phyloP scores from a whole-genome alignment of 805 yeast genomes.

The Pichia phayaonensis region DNA sequence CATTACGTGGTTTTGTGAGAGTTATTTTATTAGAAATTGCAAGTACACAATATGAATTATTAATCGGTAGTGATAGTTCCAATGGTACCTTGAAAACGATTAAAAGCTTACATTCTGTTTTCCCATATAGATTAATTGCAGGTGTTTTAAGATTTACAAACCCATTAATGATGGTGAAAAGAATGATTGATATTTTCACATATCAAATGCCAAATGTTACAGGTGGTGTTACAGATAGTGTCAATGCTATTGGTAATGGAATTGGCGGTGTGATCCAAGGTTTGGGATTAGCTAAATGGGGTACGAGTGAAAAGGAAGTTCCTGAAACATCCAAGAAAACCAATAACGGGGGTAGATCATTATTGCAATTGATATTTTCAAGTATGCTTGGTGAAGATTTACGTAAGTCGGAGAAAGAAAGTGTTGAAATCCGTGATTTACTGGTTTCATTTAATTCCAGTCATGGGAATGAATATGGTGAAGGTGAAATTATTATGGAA shows the following conservation, averaged over 20 bases:
- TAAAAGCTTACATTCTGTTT: conserved; percentile 60
- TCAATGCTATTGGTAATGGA: conserved; percentile 7
- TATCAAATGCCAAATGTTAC: conserved; percentile 61
- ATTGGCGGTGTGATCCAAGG: conserved; percentile 10
- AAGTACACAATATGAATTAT: conserved; percentile 72
- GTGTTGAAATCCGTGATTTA: conserved; percentile 3
- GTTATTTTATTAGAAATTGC: conserved; percentile 82
- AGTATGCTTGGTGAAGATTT: conserved; percentile 71
- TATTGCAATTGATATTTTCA: conserved; percentile 68
- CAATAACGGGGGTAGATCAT: conserved; percentile 33
- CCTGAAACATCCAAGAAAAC: background rate
- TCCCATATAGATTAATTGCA: conserved; percentile 75
- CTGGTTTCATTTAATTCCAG: background rate
- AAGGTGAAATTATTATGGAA: conserved; percentile 9
- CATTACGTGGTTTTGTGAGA: conserved; percentile 62
- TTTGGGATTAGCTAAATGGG: conserved; percentile 2
- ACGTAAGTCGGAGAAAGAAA: conserved; percentile 48
- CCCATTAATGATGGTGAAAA: conserved; percentile 77
- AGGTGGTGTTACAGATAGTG: conserved; percentile 13
- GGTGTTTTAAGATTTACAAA: conserved; percentile 77
- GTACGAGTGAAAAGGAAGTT: background rate
- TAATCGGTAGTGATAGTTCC: conserved; percentile 75
- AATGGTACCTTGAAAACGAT: conserved; percentile 67
- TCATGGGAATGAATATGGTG: background rate
- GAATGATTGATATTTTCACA: conserved; percentile 72